Base-by-base conservation (phyloP, 139 green algal species). In the Auxenochlorella pyrenoidosa region DNA sequence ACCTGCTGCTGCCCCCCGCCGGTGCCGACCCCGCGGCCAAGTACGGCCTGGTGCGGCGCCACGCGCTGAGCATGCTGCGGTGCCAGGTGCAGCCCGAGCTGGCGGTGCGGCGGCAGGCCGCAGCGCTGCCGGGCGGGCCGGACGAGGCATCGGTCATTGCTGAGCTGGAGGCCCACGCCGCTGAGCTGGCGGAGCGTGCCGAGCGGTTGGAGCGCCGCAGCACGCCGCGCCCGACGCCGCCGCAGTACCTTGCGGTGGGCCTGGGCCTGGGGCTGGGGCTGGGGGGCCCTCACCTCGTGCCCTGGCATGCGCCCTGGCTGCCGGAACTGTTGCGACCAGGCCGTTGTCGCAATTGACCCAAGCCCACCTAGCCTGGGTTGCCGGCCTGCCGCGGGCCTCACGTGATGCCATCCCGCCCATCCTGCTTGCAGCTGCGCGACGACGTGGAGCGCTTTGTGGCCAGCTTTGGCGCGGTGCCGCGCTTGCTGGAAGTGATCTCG, bases 11-110 rank as follows among this genome's bases (percentile, higher is more conserved):
- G n/a, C 93, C 96, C 13, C 82, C 94, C 0, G 63, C 90, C 19
- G 94, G 90, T 15, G 86, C 95, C 0, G 97, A 99, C 91, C 97
- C 97, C 26, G 95, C 96, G 0, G 93, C 89, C 47, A 94, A 94
- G 88, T 92, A 93, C 88, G 86, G 71, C 0, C 87, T 94, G 65
- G 41, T 70, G 63, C 65, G 65, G 47, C 58, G 58, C 30, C 91
- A 93, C 83, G n/a, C 92, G 41, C 85, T 90, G 76, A 66, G 28
- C 13, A 63, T 71, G 43, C 43, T 96, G 41, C 15, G n/a, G 13
- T 80, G 91, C 12, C 81, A 88, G 38, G 12, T 97, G 32, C 77
- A 92, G 40, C 91, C 93, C 0, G 92, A 96, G 86, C 82, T 88
- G 32, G 40, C 85, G 51, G 92, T 93, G 44, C 70, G 91, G 22